Conservation (phyloP, 768 basidiomycete genomes). For the Steccherinum ochraceum region DNA sequence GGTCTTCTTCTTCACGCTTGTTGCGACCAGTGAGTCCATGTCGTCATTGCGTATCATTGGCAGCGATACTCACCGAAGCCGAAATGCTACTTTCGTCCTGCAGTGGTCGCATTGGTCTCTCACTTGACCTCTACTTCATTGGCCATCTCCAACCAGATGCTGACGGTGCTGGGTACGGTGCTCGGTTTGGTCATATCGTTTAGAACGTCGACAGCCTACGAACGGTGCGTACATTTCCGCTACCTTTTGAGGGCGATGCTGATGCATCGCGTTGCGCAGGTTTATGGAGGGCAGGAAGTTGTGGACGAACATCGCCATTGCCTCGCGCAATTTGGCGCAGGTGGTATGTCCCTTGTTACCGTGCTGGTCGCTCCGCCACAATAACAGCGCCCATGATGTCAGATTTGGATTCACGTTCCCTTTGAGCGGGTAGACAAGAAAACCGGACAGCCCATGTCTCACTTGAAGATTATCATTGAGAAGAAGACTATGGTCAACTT, state of each 20-base stretch:
- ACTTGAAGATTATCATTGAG: constrained; percentile 51
- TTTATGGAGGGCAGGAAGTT: constrained; percentile 67
- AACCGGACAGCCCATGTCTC: constrained; percentile 23
- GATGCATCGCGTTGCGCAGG: constrained; percentile 23
- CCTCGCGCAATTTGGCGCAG: constrained; percentile 53
- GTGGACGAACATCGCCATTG: constrained; percentile 57
- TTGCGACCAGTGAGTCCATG: constrained; percentile 45
- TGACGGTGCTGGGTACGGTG: constrained; percentile 70
- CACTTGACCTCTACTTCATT: constrained; percentile 41
- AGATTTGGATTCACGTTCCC: constrained; percentile 56
- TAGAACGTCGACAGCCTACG: constrained; percentile 66
- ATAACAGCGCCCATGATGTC: not conserved
- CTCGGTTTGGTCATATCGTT: constrained; percentile 69
- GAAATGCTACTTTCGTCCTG: too few species aligned
- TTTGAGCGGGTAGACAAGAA: constrained; percentile 32
- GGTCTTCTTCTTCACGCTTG: constrained; percentile 49
- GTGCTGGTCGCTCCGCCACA: not conserved
- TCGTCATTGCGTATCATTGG: constrained; percentile 19
- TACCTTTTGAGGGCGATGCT: not conserved
- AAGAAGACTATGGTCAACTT: constrained; percentile 73
- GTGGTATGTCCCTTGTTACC: constrained; percentile 33
- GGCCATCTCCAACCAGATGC: constrained; percentile 44
- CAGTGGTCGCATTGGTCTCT: constrained; percentile 56
- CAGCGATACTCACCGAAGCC: not conserved
- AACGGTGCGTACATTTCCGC: constrained; percentile 35